Evolutionary conservation across 805 yeast species (phyloP), one percentile per base, ranked within the genome.

Genomic region (Candida sphagnicola): DNA sequence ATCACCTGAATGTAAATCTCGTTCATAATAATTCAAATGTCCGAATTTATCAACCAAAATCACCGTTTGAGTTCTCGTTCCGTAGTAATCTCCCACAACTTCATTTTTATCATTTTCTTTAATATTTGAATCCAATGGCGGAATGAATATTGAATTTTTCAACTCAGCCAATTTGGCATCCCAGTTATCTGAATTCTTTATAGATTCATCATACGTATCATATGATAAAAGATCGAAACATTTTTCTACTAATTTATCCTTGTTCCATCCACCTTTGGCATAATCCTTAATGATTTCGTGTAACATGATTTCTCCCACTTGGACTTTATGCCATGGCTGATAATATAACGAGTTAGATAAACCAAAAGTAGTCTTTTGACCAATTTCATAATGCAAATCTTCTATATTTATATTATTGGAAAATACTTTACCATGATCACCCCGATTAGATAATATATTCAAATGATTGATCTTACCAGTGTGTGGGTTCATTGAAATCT

Each of bases 31-130:
- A 35, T 74, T 72, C 15, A 84, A 60, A 10, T 26, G 61, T 40
- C 50, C 85, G 70, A 28, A 51, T 41, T 67, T 71, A 51, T 76
- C 78, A 8, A 85, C 69, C 16, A 86, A 49, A 3, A 88, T 69
- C 2, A 88, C 74, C 0, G 95, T 87, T 56, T 89, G 96, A 0
- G 96, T 85, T 39, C 96, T 64, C 0, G 97, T 89, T 0, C 96
- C 96, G 54, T 88, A 90, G 50, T 68, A 79, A 16, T 66, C 58
- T 0, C 88, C 87, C 12, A 68, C 42, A 2, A 52, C 47, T 34
- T 41, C 47, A 32, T 34, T 39, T 24, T 39, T 26, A 30, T 34
- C 40, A 23, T 26, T 33, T 12, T 39, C 37, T 13, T 28, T 40
- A 19, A 42, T 25, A 5, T 43, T 43, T 14, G 63, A 56, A 31